Conservation (phyloP, 352 stramenopile species). For the Phytophthora pisi region DNA sequence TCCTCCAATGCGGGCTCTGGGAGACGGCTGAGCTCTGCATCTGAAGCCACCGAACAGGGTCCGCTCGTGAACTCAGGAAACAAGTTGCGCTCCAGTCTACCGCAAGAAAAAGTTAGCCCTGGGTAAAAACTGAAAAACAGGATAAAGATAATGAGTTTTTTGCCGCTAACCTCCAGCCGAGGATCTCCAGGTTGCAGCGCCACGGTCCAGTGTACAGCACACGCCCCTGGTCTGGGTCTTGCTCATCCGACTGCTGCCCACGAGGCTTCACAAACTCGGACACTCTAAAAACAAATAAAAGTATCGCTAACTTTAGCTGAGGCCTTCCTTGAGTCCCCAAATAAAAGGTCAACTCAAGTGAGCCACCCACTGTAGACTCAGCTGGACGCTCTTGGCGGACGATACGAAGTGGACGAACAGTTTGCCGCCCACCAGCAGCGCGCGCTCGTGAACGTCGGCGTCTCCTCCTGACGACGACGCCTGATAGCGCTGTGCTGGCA, state of each 20-base stretch:
- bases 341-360: neutral
- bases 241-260: neutral
- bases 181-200: slow-evolving; percentile 47
- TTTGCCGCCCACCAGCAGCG: slow-evolving; percentile 36
- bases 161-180: slow-evolving; percentile 44
- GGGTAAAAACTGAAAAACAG: neutral
- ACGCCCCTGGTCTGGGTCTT: neutral
- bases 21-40: slow-evolving; percentile 50
- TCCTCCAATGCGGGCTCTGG: slow-evolving; percentile 31
- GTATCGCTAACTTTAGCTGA: slow-evolving; percentile 9
- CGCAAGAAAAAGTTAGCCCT: neutral
- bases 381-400: slow-evolving; percentile 23
- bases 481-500: slow-evolving; percentile 29
- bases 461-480: slow-evolving; percentile 3
- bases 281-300: slow-evolving; percentile 34
- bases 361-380: slow-evolving; percentile 40
- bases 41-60: slow-evolving; percentile 16
- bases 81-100: slow-evolving; percentile 51
- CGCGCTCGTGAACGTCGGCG: slow-evolving; percentile 39
- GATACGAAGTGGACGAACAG: slow-evolving; percentile 63
- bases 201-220: slow-evolving; percentile 30
- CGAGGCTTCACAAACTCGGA: slow-evolving; percentile 46
- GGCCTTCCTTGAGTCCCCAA: neutral
- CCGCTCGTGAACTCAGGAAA: slow-evolving; percentile 37
- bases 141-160: neutral